Conservation (phyloP, 2,329 filamentous ascomycete species). For the Canariomyces notabilis region DNA sequence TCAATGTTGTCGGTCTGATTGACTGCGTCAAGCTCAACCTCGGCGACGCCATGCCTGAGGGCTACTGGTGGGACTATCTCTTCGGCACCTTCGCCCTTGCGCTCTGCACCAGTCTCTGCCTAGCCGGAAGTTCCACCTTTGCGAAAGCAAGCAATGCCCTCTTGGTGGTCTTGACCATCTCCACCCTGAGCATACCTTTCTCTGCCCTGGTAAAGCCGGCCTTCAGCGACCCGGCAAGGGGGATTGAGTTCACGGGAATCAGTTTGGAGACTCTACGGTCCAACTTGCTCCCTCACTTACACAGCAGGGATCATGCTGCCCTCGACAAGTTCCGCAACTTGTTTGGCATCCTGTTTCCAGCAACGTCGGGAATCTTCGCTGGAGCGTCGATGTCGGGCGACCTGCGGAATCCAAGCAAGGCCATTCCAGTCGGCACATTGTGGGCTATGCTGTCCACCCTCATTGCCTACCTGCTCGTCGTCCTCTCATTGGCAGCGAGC, state of each 20-base stretch:
- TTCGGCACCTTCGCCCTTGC: conserved; percentile 68
- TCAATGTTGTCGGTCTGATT: conserved; percentile 82
- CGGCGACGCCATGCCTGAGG: conserved; percentile 60
- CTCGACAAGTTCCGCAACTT: conserved; percentile 71
- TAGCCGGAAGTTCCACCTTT: conserved; percentile 76
- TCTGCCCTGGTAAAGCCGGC: conserved; percentile 66
- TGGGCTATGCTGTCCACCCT: conserved; percentile 74
- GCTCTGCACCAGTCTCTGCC: conserved; percentile 67
- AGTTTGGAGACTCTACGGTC: conserved; percentile 62
- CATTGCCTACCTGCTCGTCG: conserved; percentile 68
- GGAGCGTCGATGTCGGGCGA: conserved; percentile 91
- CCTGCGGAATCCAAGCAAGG: conserved; percentile 72
- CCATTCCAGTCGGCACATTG: conserved; percentile 79
- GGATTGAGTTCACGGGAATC: conserved; percentile 74
- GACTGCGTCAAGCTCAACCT: conserved; percentile 77
- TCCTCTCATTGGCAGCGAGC: conserved; percentile 71
- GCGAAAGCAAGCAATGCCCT: conserved; percentile 74
- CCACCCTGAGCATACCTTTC: conserved; percentile 75
- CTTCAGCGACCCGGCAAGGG: conserved; percentile 57
- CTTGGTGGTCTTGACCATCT: conserved; percentile 63
- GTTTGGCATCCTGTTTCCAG: conserved; percentile 81
- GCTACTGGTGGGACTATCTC: conserved; percentile 72
- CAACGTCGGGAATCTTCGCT: conserved; percentile 58
- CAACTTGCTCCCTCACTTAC: conserved; percentile 69
- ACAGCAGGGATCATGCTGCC: conserved; percentile 56